Conservation (phyloP, 31 red algal species). For the Asparagopsis taxiformis region DNA sequence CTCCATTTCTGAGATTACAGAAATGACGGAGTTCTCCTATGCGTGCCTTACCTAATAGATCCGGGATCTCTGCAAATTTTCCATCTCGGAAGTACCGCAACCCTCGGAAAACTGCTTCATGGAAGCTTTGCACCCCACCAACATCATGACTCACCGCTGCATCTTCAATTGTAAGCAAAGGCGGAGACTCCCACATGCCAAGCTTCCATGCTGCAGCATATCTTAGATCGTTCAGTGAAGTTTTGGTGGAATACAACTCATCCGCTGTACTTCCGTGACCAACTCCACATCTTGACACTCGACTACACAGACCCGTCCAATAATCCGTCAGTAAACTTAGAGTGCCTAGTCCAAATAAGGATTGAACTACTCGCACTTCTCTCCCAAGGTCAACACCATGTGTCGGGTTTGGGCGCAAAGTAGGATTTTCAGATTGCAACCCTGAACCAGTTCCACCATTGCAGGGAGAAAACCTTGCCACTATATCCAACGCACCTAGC, state of each 20-base stretch:
- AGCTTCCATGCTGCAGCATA: conserved; percentile 80
- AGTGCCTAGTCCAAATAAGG: conserved; percentile 52
- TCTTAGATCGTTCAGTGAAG: conserved; percentile 57
- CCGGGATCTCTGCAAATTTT: conserved; percentile 18
- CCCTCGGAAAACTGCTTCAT: conserved; percentile 22
- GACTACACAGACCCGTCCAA: conserved; percentile 36
- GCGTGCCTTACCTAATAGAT: conserved; percentile 18
- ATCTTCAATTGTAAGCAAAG: conserved; percentile 4
- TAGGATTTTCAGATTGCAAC: not conserved
- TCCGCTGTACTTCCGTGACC: not conserved
- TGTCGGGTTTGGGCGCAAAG: not conserved
- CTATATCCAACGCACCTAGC: conserved; percentile 37
- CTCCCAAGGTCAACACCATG: conserved; percentile 21
- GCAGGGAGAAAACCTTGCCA: not conserved
- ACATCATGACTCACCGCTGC: not conserved
- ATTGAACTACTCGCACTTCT: conserved; percentile 41
- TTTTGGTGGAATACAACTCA: not conserved
- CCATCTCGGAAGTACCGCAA: conserved; percentile 25
- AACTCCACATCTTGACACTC: conserved; percentile 5
- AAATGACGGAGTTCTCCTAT: conserved; percentile 27
- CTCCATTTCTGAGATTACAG: conserved; percentile 12
- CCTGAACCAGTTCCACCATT: not conserved
- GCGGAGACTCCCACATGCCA: conserved; percentile 73
- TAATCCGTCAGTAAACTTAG: conserved; percentile 41
- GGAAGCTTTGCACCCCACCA: conserved; percentile 19